phyloP scores from a whole-genome alignment of 805 yeast genomes.

The Lachancea meyersii region DNA sequence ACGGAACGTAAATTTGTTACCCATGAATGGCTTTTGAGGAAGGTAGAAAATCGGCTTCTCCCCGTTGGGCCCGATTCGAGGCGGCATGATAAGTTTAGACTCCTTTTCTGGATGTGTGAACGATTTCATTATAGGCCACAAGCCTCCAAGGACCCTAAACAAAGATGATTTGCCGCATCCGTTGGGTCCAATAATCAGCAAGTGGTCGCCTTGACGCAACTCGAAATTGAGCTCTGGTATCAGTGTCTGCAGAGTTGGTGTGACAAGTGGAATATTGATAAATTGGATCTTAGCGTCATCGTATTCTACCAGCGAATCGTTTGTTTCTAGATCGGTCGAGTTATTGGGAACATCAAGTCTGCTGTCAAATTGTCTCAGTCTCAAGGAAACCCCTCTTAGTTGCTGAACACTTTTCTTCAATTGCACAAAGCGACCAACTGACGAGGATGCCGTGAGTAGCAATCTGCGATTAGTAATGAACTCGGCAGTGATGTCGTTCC shows the following conservation, averaged over 20 bases:
- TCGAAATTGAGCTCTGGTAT: conserved; percentile 62
- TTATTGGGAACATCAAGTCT: conserved; percentile 36
- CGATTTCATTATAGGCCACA: conserved; percentile 72
- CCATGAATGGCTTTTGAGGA: conserved; percentile 87
- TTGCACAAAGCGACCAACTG: conserved; percentile 79
- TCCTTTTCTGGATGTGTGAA: conserved; percentile 59
- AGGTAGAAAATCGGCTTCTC: conserved; percentile 59
- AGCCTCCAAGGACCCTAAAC: conserved; percentile 83
- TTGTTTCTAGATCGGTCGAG: conserved; percentile 11
- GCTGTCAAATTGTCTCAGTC: conserved; percentile 65
- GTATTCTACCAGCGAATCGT: conserved; percentile 33
- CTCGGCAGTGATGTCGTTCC: conserved; percentile 55
- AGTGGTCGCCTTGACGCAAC: conserved; percentile 74
- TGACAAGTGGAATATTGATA: conserved; percentile 68
- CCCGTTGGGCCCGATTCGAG: conserved; percentile 30
- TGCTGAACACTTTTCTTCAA: conserved; percentile 80
- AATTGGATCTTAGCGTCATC: conserved; percentile 63
- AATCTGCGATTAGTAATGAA: conserved; percentile 85
- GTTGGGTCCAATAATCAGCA: conserved; percentile 89
- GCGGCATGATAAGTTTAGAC: conserved; percentile 35
- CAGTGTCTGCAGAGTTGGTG: conserved; percentile 76
- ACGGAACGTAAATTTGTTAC: conserved; percentile 56
- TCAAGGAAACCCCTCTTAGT: conserved; percentile 71
- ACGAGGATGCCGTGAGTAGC: conserved; percentile 75
- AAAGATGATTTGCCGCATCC: conserved; percentile 94